Evolutionary conservation across 352 stramenopile species (phyloP), one percentile per base, ranked within the genome.

Genomic region (Phytophthora macrochlamydospora): DNA sequence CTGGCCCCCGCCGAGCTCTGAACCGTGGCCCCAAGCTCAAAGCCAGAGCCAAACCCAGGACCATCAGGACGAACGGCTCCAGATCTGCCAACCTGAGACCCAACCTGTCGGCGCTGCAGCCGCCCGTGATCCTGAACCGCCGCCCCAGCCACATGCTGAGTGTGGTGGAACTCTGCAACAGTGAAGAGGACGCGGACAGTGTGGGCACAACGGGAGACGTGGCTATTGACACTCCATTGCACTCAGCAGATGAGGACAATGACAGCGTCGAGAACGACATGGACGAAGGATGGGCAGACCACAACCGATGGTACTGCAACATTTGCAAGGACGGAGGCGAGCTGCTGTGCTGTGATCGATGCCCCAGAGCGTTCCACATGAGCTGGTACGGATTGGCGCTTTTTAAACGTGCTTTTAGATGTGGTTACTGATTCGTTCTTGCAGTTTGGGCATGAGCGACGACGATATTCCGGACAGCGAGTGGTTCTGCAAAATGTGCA

Each of bases 351-450:
- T 99, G 96, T 64, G 91, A 96, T 54, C 88, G 87, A 14, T 99
- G 96, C 67, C 94, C 94, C 12, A 69, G 94, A 55, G 85, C 92
- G 14, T 99, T 98, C 81, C 96, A 99, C 69, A 94, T 94, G 86
- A 91, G 73, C 62, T 96, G 88, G 76, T 89, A 54, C 31, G 75
- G 3, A 7, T 51, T 31, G n/a, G 13, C 3, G n/a, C 60, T 43
- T 43, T 61, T 37, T 48, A 35, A 32, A 29, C 11, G 3, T 40
- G 28, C 30, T 42, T 53, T 53, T 43, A 43, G 7, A 62, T 64
- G 35, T n/a, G 24, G 12, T 48, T 49, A 31, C 67, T 46, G 56
- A 29, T 32, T 44, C 53, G 54, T 5, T 12, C 29, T 11, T 61
- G 18, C 28, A 93, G 85, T 61, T 81, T 96, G 33, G 83, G 85